phyloP scores from a whole-genome alignment of 2,329 filamentous ascomycete genomes.

The Microcyclospora tardicrescens region DNA sequence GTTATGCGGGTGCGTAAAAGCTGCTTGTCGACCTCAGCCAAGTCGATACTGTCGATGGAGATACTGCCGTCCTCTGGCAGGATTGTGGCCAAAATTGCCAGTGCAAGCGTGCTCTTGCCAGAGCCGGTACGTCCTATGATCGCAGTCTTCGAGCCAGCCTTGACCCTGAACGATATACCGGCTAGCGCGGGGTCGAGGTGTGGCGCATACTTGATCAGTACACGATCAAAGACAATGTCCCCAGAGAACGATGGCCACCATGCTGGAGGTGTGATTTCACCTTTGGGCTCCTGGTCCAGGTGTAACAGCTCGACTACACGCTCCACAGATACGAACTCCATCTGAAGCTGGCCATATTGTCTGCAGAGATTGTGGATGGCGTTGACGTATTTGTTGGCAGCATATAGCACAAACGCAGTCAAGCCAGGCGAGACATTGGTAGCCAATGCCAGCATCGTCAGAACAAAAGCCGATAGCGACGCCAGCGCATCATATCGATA shows the following conservation, averaged over 20 bases:
- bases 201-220: constrained; percentile 68
- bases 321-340: constrained; percentile 86
- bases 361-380: constrained; percentile 64
- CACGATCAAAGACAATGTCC: constrained; percentile 61
- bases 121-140: constrained; percentile 71
- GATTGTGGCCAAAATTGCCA: constrained; percentile 46
- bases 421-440: constrained; percentile 64
- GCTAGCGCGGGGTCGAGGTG: constrained; percentile 60
- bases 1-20: constrained; percentile 49
- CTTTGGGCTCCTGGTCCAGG: constrained; percentile 60
- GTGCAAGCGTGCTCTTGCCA: constrained; percentile 66
- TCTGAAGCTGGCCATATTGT: constrained; percentile 72
- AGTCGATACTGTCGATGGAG: constrained; percentile 47
- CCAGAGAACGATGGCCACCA: constrained; percentile 63
- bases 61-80: constrained; percentile 43
- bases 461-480: constrained; percentile 56
- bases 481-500: constrained; percentile 66
- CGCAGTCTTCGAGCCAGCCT: constrained; percentile 64
- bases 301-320: constrained; percentile 70
- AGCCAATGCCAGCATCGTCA: constrained; percentile 63
- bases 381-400: constrained; percentile 54
- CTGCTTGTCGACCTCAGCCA: constrained; percentile 46
- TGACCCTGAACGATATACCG: constrained; percentile 59
- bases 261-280: constrained; percentile 55
- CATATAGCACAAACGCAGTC: constrained; percentile 70